Conservation (phyloP, 306 rosid species). For the Arachis stenosperma region DNA sequence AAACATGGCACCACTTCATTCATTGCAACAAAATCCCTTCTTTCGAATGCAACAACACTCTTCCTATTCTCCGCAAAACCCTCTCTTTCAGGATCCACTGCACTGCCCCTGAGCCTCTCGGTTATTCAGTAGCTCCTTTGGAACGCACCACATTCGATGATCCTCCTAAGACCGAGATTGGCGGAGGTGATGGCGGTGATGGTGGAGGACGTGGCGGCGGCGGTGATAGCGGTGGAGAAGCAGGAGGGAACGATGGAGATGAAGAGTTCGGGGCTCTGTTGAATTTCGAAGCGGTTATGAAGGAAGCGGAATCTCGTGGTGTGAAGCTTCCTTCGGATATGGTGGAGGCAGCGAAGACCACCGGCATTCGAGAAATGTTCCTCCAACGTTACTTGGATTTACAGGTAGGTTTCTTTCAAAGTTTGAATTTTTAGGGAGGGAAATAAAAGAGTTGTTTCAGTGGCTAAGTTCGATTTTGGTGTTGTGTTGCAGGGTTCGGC, state of each 20-base stretch:
- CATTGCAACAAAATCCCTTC: slow-evolving; percentile 15
- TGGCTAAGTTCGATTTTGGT: neutral
- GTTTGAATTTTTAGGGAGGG: slow-evolving; percentile 9
- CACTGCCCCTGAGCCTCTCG: slow-evolving; percentile 43
- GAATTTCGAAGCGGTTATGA: slow-evolving; percentile 70
- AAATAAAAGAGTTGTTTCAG: neutral
- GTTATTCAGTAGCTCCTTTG: neutral
- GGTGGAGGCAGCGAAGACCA: slow-evolving; percentile 71
- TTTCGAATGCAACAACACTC: slow-evolving; percentile 21
- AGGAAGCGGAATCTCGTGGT: slow-evolving; percentile 68
- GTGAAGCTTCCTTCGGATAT: slow-evolving; percentile 73
- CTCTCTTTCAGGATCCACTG: slow-evolving; percentile 41
- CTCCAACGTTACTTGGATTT: slow-evolving; percentile 76
- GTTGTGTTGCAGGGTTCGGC: slow-evolving; percentile 59
- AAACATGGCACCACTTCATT: neutral
- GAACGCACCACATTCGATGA: slow-evolving; percentile 20
- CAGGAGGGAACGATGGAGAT: slow-evolving; percentile 52
- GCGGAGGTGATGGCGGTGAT: slow-evolving; percentile 24
- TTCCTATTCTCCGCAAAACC: slow-evolving; percentile 19
- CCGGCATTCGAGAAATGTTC: slow-evolving; percentile 70
- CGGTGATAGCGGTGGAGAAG: slow-evolving; percentile 34
- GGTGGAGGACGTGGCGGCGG: slow-evolving; percentile 19
- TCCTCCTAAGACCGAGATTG: neutral
- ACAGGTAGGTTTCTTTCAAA: slow-evolving; percentile 52
- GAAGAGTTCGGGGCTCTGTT: slow-evolving; percentile 73